Base-by-base conservation (phyloP, 164 flowering plant species). In the Vitis cinerea region DNA sequence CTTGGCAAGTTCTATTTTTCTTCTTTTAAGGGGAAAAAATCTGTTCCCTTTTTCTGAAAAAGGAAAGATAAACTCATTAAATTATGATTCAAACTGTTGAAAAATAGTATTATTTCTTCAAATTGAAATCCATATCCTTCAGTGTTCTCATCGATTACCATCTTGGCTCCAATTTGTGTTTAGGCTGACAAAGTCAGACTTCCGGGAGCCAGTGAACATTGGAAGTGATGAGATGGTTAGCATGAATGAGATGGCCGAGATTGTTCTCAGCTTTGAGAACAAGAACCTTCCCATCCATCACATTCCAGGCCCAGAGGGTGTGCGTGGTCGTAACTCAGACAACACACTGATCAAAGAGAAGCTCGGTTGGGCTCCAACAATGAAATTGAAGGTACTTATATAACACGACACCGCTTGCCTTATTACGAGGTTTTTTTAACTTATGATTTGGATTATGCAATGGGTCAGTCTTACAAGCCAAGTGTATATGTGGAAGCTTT, bases 221-320 rank as follows among this genome's bases (percentile, higher is more conserved):
- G 99, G 99, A 71, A 94, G 99, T 71, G 96, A 94, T 77, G 97
- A 94, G 79, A 92, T 91, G 97, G 97, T 94, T 52, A 92, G 97
- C 90, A 94, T 94, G 99, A 92, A 94, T 47, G 94, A 91, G 81
- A 92, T 94, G 99, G 99, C 99, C 48, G 97, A 90, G 83, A 94
- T 94, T 71, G 96, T 94, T 30, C 95, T 89, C 12, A 77, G 97
- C 77, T 92, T 94, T 72, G 97, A 94, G 71, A 48, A 87, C 78
- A 86, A 82, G 80, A 86, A 88, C 70, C 90, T 90, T 16, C 97
- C 98, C 0, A 92, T 94, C 73, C 95, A 90, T 56, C 98, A 94
- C 77, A 92, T 94, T 74, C 98, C 98, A 31, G 98, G 95, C 11
- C 98, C 97, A 8, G 97, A 94, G 69, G 98, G 97, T 65, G 97